These are phyloP conservation scores for Yarrowia osloensis DNA, from an alignment of 805 yeast species.

Conservation along the genomic window DNA sequence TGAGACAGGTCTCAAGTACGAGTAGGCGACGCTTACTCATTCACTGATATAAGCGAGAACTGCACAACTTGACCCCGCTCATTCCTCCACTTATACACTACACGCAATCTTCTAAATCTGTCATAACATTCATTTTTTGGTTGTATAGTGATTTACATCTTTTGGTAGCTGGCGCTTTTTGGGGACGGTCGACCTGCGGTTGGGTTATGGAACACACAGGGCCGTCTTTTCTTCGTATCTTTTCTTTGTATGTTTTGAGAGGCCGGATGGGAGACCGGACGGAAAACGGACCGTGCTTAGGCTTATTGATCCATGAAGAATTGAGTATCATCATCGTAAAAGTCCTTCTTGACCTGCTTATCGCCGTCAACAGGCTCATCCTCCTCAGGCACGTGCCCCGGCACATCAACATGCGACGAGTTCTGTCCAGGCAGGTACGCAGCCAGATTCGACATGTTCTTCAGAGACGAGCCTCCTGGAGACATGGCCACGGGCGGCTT, in stretches of 20 bases:
- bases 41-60: too few relatives aligned
- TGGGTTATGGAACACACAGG: constrained; percentile 14
- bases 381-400: constrained; percentile 12
- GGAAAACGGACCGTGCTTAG: neutral
- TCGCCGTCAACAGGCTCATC: constrained; percentile 12
- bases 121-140: constrained; percentile 26
- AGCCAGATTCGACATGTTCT: constrained; percentile 14
- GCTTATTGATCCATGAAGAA: constrained; percentile 30
- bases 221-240: neutral
- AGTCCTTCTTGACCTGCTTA: constrained; percentile 16
- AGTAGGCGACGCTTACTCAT: too few relatives aligned
- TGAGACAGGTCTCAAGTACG: too few relatives aligned
- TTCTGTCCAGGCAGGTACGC: constrained; percentile 9
- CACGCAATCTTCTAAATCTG: too few relatives aligned
- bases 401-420: constrained; percentile 6
- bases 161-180: constrained; percentile 27
- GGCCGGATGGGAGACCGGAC: neutral
- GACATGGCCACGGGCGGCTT: constrained; percentile 25
- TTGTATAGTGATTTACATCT: constrained; percentile 24
- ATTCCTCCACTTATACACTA: too few relatives aligned
- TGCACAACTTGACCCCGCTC: too few relatives aligned
- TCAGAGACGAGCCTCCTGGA: neutral
- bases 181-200: constrained; percentile 10
- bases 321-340: constrained; percentile 31
- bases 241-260: neutral